Base-by-base conservation (phyloP, 2,329 filamentous ascomycete genomes). In the Xylaria hypoxylon region DNA sequence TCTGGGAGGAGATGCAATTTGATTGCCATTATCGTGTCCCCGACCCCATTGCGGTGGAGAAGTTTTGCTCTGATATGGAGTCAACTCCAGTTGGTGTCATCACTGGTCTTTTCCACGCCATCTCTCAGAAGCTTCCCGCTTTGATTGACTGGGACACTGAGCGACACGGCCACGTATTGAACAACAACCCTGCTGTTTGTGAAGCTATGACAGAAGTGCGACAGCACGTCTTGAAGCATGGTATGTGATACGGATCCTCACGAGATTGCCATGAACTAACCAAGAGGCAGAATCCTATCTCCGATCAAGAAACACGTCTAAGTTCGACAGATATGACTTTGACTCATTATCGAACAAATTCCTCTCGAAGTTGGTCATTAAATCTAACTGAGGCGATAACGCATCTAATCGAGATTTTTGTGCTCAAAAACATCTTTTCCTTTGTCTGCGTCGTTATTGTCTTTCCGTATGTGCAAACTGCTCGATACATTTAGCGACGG, bases 1-100 rank as follows among this genome's bases (percentile, higher is more conserved):
- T 98, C 22, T 98, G 95, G 95, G 95, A 98, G 80, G 92, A 97
- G 86, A 97, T 98, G 89, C 94, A 98, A 80, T 98, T 97, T 77
- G 95, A 98, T 82, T 96, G 92, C 85, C 93, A 97, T 82, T 98
- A 97, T 86, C 92, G 95, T 59, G 90, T 96, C 3, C 93, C 92
- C 4, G 94, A 97, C 78, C 87, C 91, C 60, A 85, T 87, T 56
- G 91, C 92, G 5, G 94, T 97, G 69, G 89, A 95, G 77, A 97
- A 97, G 83, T 98, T 98, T 85, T 97, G 94, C 84, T 88, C 85
- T 65, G 95, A 98, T 77, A 98, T 98, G 95, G 95, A 98, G 83
- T 92, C 92, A 10, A 97, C 92, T 7, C 95, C 95, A 0, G 94
- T 98, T 47, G 95, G 95, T 74, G 95, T 98, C 74, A 97, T 98